Percentiles rank a stretch among this genome's conserved stretches.
phyloP scores from a whole-genome alignment of 495 filamentous ascomycete species.

The Recurvomyces mirabilis region DNA sequence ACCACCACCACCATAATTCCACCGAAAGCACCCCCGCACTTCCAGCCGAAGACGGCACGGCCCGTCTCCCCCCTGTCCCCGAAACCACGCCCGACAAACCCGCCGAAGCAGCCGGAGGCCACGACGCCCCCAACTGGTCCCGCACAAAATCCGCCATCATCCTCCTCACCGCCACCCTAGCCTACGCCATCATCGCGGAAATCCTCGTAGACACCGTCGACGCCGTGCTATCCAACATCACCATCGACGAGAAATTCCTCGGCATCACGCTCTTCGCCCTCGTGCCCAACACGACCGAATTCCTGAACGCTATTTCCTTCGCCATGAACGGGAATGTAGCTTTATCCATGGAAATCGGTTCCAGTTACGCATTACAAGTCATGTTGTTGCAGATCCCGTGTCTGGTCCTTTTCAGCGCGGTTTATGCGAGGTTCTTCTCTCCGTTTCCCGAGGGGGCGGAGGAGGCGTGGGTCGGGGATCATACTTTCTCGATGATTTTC shows the following conservation, averaged over 20 bases:
- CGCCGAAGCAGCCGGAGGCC: slow-evolving; percentile 43
- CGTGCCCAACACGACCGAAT: slow-evolving; percentile 97
- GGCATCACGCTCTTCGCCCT: slow-evolving; percentile 95
- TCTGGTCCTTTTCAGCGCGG: slow-evolving; percentile 79
- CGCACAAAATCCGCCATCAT: slow-evolving; percentile 80
- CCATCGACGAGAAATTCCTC: slow-evolving; percentile 95
- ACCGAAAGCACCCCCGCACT: slow-evolving; percentile 6
- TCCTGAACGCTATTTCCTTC: slow-evolving; percentile 97
- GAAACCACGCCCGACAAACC: slow-evolving; percentile 1
- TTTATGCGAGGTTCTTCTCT: slow-evolving; percentile 41
- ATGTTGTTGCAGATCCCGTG: slow-evolving; percentile 94
- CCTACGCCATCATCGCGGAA: slow-evolving; percentile 93
- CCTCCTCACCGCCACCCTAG: slow-evolving; percentile 75
- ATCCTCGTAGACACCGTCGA: slow-evolving; percentile 95
- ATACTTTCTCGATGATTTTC: slow-evolving; percentile 89
- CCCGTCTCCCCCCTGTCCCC: not conserved
- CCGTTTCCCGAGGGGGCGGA: too few relatives aligned
- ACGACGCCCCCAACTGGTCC: slow-evolving; percentile 98
- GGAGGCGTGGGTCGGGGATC: slow-evolving; percentile 52
- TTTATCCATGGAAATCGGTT: slow-evolving; percentile 97
- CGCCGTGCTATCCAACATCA: slow-evolving; percentile 75
- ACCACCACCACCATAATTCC: too few relatives aligned
- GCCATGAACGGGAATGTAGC: slow-evolving; percentile 99
- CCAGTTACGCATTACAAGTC: slow-evolving; percentile 92
- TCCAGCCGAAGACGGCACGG: slow-evolving; percentile 6